Base-by-base conservation (phyloP, 768 basidiomycete genomes). In the Phylloporus scabripes region DNA sequence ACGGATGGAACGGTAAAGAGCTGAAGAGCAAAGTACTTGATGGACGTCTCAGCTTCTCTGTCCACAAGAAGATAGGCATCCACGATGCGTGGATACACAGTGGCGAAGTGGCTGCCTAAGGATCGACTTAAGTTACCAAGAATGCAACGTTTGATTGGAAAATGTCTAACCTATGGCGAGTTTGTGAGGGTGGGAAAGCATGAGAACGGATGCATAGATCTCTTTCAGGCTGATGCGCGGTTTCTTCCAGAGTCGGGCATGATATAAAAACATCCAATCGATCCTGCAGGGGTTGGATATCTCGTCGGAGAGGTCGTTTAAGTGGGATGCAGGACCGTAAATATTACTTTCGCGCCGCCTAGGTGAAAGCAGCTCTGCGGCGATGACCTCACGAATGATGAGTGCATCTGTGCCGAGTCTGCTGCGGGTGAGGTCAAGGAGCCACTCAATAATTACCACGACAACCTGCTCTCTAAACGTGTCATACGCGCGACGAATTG, bases 51-150 rank as follows among this genome's bases (percentile, higher is more conserved):
- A 1, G 90, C 86, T 64, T 99, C 95, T 11, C 94, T 80, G 58
- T 98, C 96, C 18, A 88, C 81, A 39, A 95, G 81, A 8, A 98
- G 81, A 68, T 94, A 97, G 2, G 91, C 81, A 57, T 95, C 90
- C 57, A 94, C 87, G 42, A 97, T 75, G 57, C 84, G 78, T 49
- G 85, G 85, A 68, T 97, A 99, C 9, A 91, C 82, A 46, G 77
- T 79, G 0, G 90, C 85, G 64, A 93, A 92, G 57, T 85, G 87
- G 5, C 85, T 81, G 10, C 89, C 92, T 93, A 49, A 12, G 21
- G 42, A 36, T 1, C 14, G 12, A 37, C 10, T n/a, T 59, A 20
- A 63, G 53, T 9, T 23, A 5, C 26, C 7, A 7, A 11, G 20
- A 7, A 57, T 23, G 23, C 44, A 32, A 38, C 20, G 39, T 4